Conservation (phyloP, 2,329 filamentous ascomycete species). For the Penicillium brevicompactum region DNA sequence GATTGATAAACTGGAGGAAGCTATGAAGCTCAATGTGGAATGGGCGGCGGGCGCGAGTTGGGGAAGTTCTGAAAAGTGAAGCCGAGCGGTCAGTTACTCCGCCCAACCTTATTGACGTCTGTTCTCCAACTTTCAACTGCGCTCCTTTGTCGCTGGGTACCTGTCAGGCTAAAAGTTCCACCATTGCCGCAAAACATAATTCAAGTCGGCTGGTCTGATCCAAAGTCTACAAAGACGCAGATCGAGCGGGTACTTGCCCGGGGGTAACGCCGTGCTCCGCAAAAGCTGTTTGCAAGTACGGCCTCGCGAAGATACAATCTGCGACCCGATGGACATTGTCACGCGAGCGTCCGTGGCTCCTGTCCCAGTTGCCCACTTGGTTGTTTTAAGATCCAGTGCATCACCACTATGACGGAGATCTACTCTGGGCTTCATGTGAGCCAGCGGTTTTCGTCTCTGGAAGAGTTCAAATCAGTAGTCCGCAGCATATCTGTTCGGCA, state of each 20-base stretch:
- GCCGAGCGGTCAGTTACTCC: constrained; percentile 23
- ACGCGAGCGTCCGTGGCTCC: constrained; percentile 15
- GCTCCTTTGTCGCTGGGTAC: background rate
- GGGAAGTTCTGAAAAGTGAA: constrained; percentile 21
- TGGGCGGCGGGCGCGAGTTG: background rate
- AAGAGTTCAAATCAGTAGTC: constrained; percentile 42
- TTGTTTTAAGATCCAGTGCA: constrained; percentile 12
- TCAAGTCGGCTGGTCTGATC: background rate
- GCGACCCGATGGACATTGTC: constrained; percentile 31
- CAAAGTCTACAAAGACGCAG: background rate
- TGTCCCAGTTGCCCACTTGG: constrained; percentile 17
- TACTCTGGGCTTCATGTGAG: constrained; percentile 43
- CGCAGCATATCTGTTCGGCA: constrained; percentile 45
- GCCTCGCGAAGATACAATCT: constrained; percentile 6
- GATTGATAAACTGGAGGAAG: constrained; percentile 5
- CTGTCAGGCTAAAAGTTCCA: background rate
- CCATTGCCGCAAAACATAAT: background rate
- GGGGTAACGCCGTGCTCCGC: constrained; percentile 15
- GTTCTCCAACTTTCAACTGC: constrained; percentile 5
- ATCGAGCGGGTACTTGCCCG: constrained; percentile 15
- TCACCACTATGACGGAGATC: constrained; percentile 39
- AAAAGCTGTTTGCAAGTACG: constrained; percentile 7
- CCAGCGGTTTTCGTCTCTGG: constrained; percentile 41
- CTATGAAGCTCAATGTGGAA: background rate
- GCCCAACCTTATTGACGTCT: constrained; percentile 7